phyloP scores from a whole-genome alignment of 306 rosid genomes.

The Arachis stenosperma region DNA sequence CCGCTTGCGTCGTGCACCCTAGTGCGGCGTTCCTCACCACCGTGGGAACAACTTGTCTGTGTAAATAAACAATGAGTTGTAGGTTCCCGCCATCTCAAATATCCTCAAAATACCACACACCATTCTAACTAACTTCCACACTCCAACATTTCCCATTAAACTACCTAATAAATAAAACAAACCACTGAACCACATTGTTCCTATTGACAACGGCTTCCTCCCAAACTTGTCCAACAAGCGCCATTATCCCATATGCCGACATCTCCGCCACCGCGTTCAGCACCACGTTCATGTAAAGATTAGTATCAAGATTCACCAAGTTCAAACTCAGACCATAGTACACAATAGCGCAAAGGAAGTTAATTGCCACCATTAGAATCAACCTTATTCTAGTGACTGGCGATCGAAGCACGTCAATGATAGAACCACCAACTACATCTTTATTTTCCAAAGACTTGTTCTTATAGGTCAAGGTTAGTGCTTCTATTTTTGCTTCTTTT shows the following conservation, averaged over 20 bases:
- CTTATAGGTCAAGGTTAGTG: conserved; percentile 4
- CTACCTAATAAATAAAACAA: conserved; percentile 65
- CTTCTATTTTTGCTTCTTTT: background rate
- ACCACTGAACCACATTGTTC: conserved; percentile 87
- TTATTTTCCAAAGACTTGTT: conserved; percentile 24
- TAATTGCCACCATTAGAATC: no score
- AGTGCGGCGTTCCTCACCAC: conserved; percentile 88
- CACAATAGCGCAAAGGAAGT: no score
- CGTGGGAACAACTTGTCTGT: conserved; percentile 79
- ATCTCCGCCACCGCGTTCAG: conserved; percentile 82
- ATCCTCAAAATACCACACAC: conserved; percentile 76
- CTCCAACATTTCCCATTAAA: conserved; percentile 44
- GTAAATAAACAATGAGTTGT: conserved; percentile 74
- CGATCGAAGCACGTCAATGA: conserved; percentile 62
- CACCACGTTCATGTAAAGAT: conserved; percentile 70
- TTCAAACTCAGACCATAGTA: no score
- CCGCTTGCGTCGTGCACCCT: conserved; percentile 72
- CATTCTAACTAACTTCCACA: conserved; percentile 63
- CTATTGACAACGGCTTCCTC: conserved; percentile 59
- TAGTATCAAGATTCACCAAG: no score
- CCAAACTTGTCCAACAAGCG: conserved; percentile 63
- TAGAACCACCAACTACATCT: conserved; percentile 56
- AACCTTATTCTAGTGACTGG: conserved; percentile 67
- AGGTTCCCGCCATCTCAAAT: conserved; percentile 95
- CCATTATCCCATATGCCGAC: conserved; percentile 81